Evolutionary conservation across 2,329 filamentous ascomycete species (phyloP), one percentile per base, ranked within the genome.

Genomic region (Trichoderma sp.): DNA sequence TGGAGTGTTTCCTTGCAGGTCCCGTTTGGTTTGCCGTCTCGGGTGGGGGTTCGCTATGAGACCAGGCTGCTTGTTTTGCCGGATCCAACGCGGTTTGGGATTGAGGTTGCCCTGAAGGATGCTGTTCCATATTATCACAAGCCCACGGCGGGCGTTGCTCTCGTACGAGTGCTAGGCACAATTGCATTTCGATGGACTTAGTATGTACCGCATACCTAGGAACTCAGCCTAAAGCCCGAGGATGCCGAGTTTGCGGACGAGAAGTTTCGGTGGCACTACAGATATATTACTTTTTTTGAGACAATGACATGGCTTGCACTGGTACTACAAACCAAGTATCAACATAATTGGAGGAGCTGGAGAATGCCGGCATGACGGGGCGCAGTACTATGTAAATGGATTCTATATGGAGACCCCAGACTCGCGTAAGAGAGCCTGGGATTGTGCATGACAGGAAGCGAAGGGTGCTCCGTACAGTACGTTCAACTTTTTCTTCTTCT

Each of bases 181-280:
- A 39, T 56, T 44, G 21, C 21, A 14, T 50, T 17, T 24, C 39
- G 39, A n/a, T 56, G 21, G 39, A 24, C 19, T 9, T n/a, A n/a
- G n/a, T n/a, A 17, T 41, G 51, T 24, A 26, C 34, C 28, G 7
- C 28, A 28, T 28, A 19, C 7, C 7, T 26, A 43, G 21, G 41
- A 17, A 56, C 39, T 51, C 21, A 47, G 58, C 26, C 30, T 12
- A 21, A 51, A 51, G 45, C 21, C 58, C 58, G 58, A 61, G 30
- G 57, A 21, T 43, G 58, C 58, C 58, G 58, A 51, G 7, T 43
- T 10, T 52, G 34, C 17, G n/a, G 28, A 30, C 28, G 34, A 10
- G 3, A 28, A 28, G 28, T 28, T 28, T 28, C 7, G 28, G 28
- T 48, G 15, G 44, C 21, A 45, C 56, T 47, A 48, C 47, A 17